Evolutionary conservation across 1,139 yeast genomes (phyloP), one percentile per base, ranked within the genome.

Genomic region (Kodamaea anthophila): DNA sequence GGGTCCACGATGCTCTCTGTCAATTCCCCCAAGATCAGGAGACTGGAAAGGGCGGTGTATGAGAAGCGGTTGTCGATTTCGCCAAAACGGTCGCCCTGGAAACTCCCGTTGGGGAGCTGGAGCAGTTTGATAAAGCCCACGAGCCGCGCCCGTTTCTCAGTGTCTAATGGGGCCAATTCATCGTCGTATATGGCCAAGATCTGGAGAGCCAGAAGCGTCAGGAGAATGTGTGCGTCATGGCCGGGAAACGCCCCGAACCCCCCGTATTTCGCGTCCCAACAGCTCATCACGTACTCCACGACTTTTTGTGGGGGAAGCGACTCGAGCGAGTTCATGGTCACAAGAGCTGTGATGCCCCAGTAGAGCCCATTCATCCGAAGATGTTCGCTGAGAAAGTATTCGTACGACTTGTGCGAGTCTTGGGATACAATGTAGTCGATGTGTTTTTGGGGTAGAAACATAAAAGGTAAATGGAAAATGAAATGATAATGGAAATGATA

Each of bases 41-140:
- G 62, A 1, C 85, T 67, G 38, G 82, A 85, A 6, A 87, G 58
- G 0, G 93, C 94, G 5, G 80, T 81, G 47, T 86, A 91, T 1
- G 83, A 81, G 51, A 91, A 91, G 35, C 99, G 64, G 0, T 96
- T 82, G 49, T 91, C 99, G 2, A 85, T 74, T 50, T 91, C 98
- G 2, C 97, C 96, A 53, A 81, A 91, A 29, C 70, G 51, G 49
- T 91, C 98, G 1, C 98, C 99, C 47, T 77, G 82, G 43, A 87
- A 84, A 9, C 87, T 74, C 0, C 99, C 98, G 40, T 81, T 78
- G 0, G 58, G 53, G 23, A 76, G 52, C 50, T 87, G 96, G 35
- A 85, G 64, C 0, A 64, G 49, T 22, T 57, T 58, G 15, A 88
- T 68, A 45, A 59, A 67, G 7, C 34, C 30, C 9, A 52, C 47